phyloP scores from a whole-genome alignment of 2,329 filamentous ascomycete species.

The Nothopassalora personata region DNA sequence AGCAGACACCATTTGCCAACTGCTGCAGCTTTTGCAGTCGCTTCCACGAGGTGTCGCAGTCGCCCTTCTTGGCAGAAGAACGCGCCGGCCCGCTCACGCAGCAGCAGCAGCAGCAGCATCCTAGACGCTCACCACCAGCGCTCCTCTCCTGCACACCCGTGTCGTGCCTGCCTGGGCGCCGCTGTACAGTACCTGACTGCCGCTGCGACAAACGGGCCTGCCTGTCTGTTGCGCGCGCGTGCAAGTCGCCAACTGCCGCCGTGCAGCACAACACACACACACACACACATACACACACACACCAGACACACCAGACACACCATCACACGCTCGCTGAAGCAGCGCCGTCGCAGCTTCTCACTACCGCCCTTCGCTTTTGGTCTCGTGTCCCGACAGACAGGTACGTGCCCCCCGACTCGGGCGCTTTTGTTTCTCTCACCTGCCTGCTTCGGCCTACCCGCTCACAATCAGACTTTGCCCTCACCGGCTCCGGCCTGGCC shows the following conservation, averaged over 20 bases:
- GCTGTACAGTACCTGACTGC: constrained; percentile 19
- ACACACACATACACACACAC: background rate
- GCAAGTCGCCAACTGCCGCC: background rate
- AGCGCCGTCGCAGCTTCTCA: background rate
- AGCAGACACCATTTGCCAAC: constrained; percentile 12
- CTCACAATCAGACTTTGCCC: constrained; percentile 1
- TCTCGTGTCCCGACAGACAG: background rate
- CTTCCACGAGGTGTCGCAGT: constrained; percentile 21
- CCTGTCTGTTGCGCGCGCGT: constrained; percentile 5
- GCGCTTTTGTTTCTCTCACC: constrained; percentile 2
- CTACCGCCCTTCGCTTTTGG: background rate
- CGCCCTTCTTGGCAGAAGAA: constrained; percentile 13
- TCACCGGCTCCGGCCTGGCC: constrained; percentile 9
- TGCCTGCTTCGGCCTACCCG: background rate
- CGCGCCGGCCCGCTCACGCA: constrained; percentile 13
- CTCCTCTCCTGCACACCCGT: background rate
- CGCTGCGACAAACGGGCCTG: constrained; percentile 15
- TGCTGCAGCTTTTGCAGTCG: constrained; percentile 10
- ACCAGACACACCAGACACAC: background rate
- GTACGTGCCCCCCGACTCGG: constrained; percentile 7
- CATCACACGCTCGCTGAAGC: background rate
- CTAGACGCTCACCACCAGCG: background rate
- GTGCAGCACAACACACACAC: background rate
- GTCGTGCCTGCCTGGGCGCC: constrained; percentile 7
- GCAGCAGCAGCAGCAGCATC: constrained; percentile 1